Evolutionary conservation across 495 filamentous ascomycete genomes (phyloP), one percentile per base, ranked within the genome.

Genomic region (Filosporella fistucella): DNA sequence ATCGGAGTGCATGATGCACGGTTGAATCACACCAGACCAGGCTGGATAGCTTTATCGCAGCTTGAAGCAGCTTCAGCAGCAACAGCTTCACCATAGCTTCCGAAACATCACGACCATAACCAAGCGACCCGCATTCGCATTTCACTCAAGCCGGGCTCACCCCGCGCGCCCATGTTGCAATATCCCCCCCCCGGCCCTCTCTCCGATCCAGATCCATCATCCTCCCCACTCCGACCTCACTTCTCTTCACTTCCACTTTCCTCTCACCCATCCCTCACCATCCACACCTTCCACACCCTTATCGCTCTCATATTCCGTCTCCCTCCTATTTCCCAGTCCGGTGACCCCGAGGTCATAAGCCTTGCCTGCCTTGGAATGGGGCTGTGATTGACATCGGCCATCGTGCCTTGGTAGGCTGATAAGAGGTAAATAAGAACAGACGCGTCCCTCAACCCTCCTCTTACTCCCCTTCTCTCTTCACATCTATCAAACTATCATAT

Each of bases 361-460:
- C 28, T 30, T 30, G 13, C 6, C n/a, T 16, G 33, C 33, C n/a
- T 17, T 6, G 30, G 36, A 9, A 13, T 28, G 34, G 20, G 14
- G 23, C 17, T 34, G 29, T 42, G 47, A 49, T 34, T 35, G 37
- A 14, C 26, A 22, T 17, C 18, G 3, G 35, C 9, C 16, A 29
- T n/a, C 26, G 26, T 40, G 46, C 46, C 46, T 49, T 42, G 46
- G 11, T 30, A 32, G 37, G 22, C 20, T 36, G 36, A 49, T 25
- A 13, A 34, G 13, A 39, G n/a, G 36, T 49, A 21, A 42, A 42
- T 41, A 42, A 33, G 25, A 17, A 25, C 43, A 21, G 22, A 42
- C 30, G 28, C 26, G 16, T n/a, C 16, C 18, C 32, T 36, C 47
- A 21, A 39, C 33, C 33, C 35, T 39, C 24, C 21, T 42, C 35